Conservation (phyloP, 2,329 filamentous ascomycete species). For the Escovopsis sp. region DNA sequence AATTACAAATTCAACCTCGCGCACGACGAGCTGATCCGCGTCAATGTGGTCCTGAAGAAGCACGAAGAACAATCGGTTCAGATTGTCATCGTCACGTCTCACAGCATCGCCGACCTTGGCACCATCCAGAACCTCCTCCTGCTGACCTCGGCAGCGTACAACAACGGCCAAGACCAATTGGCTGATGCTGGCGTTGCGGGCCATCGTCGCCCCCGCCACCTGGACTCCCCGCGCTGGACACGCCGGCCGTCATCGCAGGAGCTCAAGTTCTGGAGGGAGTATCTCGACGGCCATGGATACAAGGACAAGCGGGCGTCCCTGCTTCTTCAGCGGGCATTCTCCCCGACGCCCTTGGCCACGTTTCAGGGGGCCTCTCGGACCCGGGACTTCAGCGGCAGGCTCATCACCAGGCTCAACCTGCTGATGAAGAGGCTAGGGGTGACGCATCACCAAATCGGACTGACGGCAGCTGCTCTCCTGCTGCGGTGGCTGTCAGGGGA, state of each 20-base stretch:
- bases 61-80: background rate
- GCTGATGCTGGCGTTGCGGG: background rate
- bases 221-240: background rate
- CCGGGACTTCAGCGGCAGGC: background rate
- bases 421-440: constrained; percentile 1
- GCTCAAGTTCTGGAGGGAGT: background rate
- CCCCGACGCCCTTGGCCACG: background rate
- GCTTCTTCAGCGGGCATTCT: background rate
- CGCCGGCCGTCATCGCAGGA: background rate
- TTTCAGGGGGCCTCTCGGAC: background rate
- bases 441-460: constrained; percentile 4
- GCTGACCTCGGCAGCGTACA: background rate
- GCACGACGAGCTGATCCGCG: constrained; percentile 1
- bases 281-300: background rate
- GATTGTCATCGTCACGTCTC: constrained; percentile 3
- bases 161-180: no score
- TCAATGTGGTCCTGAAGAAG: background rate
- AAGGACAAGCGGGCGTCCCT: background rate
- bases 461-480: constrained; percentile 1
- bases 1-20: constrained; percentile 1
- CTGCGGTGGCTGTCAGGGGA: constrained; percentile 1
- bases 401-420: background rate
- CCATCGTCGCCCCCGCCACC: background rate
- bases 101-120: constrained; percentile 3
- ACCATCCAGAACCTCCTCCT: constrained; percentile 4